Conservation (phyloP, 352 stramenopile genomes). For the Blastocystis sp. region DNA sequence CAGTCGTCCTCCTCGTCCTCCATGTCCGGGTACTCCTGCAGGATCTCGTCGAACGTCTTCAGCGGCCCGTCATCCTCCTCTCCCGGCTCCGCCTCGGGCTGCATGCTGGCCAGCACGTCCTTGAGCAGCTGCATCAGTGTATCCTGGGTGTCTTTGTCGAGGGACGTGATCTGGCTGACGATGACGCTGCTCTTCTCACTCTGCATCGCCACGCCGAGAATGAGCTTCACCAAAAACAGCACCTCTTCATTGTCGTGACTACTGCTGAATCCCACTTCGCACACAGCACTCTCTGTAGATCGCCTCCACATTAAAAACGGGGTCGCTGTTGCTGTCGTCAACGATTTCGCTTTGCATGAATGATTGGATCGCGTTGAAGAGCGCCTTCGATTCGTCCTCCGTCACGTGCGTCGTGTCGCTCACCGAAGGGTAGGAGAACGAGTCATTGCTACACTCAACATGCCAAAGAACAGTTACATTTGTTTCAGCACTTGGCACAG, state of each 20-base stretch:
- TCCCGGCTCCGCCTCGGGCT: not conserved
- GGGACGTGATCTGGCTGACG: constrained; percentile 23
- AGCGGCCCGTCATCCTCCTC: constrained; percentile 4
- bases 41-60: constrained; percentile 21
- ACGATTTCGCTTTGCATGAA: constrained; percentile 64
- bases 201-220: constrained; percentile 51
- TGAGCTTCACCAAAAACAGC: constrained; percentile 50
- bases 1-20: constrained; percentile 21
- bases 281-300: not conserved
- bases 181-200: constrained; percentile 25
- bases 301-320: not conserved
- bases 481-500: constrained; percentile 30
- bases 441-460: constrained; percentile 26
- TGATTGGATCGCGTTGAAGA: constrained; percentile 35
- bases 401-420: not conserved
- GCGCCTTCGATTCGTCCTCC: constrained; percentile 2
- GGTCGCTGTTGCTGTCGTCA: constrained; percentile 6
- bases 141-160: constrained; percentile 33
- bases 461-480: not conserved
- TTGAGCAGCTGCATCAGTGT: constrained; percentile 50
- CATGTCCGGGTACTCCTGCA: constrained; percentile 14
- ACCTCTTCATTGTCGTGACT: constrained; percentile 46
- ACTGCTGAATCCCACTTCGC: not conserved
- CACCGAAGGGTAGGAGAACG: constrained; percentile 1
- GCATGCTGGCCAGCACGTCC: constrained; percentile 44